Percentiles rank a stretch among this genome's conserved stretches.
Conservation (phyloP, 257 asterid species). For the Datura wrightii region DNA sequence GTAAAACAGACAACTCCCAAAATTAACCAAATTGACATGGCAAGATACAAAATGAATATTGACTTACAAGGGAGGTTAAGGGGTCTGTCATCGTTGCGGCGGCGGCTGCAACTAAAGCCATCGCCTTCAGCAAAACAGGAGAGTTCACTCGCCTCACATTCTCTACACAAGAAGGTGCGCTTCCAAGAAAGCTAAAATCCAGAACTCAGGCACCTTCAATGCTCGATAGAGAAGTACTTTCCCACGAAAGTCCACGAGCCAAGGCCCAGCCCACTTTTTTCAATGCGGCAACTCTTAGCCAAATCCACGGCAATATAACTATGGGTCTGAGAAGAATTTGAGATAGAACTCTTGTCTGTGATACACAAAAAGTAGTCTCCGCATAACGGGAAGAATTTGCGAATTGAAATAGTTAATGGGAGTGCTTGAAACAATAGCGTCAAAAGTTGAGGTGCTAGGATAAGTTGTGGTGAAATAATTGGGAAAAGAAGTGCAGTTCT, state of each 20-base stretch:
- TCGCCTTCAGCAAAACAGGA: constrained; percentile 33
- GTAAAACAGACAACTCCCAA: not conserved
- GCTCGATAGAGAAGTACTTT: constrained; percentile 32
- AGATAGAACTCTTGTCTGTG: not conserved
- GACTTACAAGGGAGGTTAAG: constrained; percentile 28
- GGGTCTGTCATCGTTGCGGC: constrained; percentile 14
- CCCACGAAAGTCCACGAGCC: constrained; percentile 28
- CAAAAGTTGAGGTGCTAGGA: not conserved
- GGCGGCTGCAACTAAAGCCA: constrained; percentile 34
- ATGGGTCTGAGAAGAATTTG: not conserved
- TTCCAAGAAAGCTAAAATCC: constrained; percentile 54
- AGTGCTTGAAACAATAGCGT: too few species aligned
- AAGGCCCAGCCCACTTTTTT: constrained; percentile 35
- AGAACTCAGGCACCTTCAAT: constrained; percentile 46
- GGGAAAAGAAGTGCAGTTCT: constrained; percentile 3
- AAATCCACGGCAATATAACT: constrained; percentile 50
- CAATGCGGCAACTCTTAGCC: constrained; percentile 52
- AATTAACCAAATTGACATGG: not conserved
- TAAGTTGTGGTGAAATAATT: not conserved
- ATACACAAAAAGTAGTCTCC: constrained; percentile 46
- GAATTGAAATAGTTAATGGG: constrained; percentile 43
- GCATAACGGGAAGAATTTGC: constrained; percentile 42
- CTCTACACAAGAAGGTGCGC: constrained; percentile 30
- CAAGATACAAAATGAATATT: not conserved
- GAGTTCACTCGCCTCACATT: constrained; percentile 40